A percentile compares a stretch with the other conserved stretches of the same genome.
These are phyloP conservation scores for Chaetoscypha palmicola DNA, from an alignment of 2,329 filamentous ascomycete genomes.

Conservation along the genomic window DNA sequence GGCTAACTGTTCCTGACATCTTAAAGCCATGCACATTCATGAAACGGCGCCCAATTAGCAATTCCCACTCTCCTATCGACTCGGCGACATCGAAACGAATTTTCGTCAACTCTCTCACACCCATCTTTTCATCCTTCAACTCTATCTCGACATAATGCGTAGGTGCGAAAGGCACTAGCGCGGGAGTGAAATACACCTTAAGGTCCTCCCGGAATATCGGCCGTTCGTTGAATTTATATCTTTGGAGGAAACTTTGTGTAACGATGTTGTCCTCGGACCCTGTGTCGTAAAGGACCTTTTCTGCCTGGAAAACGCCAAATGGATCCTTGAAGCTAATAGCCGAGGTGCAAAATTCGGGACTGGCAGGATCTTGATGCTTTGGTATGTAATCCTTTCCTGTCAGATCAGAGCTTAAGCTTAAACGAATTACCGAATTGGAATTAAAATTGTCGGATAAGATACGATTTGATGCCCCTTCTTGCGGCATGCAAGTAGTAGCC, in stretches of 20 bases:
- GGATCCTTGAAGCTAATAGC: neutral
- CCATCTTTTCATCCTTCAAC: neutral
- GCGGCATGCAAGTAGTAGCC: no score
- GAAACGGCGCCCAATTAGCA: neutral
- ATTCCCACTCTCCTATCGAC: neutral
- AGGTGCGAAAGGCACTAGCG: neutral
- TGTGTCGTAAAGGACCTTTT: neutral
- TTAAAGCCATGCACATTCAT: neutral
- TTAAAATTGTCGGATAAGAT: neutral
- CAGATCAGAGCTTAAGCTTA: neutral
- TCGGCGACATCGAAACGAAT: neutral
- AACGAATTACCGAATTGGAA: neutral
- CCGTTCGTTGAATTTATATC: neutral
- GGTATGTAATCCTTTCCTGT: neutral
- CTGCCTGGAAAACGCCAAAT: neutral
- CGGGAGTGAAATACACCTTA: neutral
- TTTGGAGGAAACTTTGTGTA: neutral
- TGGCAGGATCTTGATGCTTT: neutral
- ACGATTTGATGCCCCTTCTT: neutral
- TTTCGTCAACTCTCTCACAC: neutral
- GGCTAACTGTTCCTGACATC: neutral
- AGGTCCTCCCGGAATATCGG: neutral
- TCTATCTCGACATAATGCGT: slow-evolving; percentile 2
- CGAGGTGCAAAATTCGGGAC: neutral
- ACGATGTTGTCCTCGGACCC: slow-evolving; percentile 2